Conservation (phyloP, 495 filamentous ascomycete genomes). For the Penicillium robsamsonii region DNA sequence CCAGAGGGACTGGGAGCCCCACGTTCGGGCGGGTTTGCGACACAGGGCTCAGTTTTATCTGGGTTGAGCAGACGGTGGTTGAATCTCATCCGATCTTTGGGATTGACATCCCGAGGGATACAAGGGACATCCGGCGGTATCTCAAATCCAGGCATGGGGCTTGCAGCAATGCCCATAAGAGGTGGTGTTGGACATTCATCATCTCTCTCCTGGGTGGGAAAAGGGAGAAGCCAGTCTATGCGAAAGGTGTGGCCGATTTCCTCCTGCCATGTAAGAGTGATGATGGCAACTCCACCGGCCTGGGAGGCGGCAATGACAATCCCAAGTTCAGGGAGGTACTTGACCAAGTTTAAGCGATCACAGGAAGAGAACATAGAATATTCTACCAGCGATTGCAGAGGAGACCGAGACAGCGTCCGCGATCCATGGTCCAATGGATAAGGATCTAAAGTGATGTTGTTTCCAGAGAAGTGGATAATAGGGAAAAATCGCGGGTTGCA, state of each 20-base stretch:
- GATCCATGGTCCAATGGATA: slow-evolving; percentile 43
- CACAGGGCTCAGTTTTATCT: slow-evolving; percentile 11
- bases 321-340: slow-evolving; percentile 74
- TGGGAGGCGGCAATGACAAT: slow-evolving; percentile 72
- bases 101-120: slow-evolving; percentile 30
- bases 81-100: slow-evolving; percentile 33
- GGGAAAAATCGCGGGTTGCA: slow-evolving; percentile 32
- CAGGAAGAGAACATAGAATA: slow-evolving; percentile 40
- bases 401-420: slow-evolving; percentile 46
- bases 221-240: slow-evolving; percentile 57
- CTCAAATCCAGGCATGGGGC: slow-evolving; percentile 62
- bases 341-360: slow-evolving; percentile 74
- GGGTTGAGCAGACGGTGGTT: slow-evolving; percentile 32
- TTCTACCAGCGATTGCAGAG: slow-evolving; percentile 40
- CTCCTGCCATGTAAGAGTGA: slow-evolving; percentile 61
- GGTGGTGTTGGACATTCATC: slow-evolving; percentile 43
- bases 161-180: slow-evolving; percentile 55
- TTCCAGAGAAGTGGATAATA: slow-evolving; percentile 58
- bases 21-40: not conserved
- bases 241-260: slow-evolving; percentile 45
- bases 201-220: slow-evolving; percentile 43
- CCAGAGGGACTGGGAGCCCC: not conserved
- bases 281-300: slow-evolving; percentile 69
- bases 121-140: slow-evolving; percentile 37
- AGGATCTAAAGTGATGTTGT: slow-evolving; percentile 57